phyloP scores from a whole-genome alignment of 1,284 basidiomycete genomes.

The Marasmius oreades region DNA sequence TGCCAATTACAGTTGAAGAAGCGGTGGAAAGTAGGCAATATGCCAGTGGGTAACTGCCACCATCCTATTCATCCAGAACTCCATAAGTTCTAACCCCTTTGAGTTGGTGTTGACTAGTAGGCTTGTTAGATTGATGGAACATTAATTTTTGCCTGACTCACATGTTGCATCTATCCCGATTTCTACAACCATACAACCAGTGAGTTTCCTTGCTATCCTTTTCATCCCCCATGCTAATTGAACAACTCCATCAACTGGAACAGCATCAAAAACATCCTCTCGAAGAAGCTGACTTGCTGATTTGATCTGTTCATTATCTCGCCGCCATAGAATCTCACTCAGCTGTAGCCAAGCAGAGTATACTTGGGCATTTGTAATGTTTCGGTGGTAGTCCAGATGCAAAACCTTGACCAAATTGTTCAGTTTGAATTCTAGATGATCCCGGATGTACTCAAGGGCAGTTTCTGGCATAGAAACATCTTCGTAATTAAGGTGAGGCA shows the following conservation, averaged over 20 bases:
- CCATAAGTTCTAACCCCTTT: conserved; percentile 29
- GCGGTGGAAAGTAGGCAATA: conserved; percentile 29
- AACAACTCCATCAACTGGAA: conserved; percentile 20
- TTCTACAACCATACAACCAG: conserved; percentile 21
- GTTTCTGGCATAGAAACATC: conserved; percentile 1
- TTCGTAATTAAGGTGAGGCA: conserved; percentile 2
- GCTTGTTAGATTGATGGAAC: not conserved
- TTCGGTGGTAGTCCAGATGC: not conserved
- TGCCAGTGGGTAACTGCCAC: conserved; percentile 25
- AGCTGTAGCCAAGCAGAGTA: conserved; percentile 22
- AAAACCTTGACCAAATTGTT: not conserved
- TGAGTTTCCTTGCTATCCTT: conserved; percentile 16
- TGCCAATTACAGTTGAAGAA: conserved; percentile 17
- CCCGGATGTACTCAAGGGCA: not conserved
- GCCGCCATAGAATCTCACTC: conserved; percentile 26
- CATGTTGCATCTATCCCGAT: conserved; percentile 30
- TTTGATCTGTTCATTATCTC: conserved; percentile 20
- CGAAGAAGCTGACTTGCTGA: conserved; percentile 24
- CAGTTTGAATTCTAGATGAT: conserved; percentile 1
- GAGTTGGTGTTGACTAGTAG: conserved; percentile 27
- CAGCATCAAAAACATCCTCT: conserved; percentile 22
- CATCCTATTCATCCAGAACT: conserved; percentile 26
- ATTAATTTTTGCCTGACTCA: conserved; percentile 13
- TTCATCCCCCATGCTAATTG: conserved; percentile 24
- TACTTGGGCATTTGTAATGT: conserved; percentile 6